Percentiles rank a stretch among this genome's conserved stretches.
These are phyloP conservation scores for Calonectria montana DNA, from an alignment of 2,329 filamentous ascomycete species.

Conservation along the genomic window DNA sequence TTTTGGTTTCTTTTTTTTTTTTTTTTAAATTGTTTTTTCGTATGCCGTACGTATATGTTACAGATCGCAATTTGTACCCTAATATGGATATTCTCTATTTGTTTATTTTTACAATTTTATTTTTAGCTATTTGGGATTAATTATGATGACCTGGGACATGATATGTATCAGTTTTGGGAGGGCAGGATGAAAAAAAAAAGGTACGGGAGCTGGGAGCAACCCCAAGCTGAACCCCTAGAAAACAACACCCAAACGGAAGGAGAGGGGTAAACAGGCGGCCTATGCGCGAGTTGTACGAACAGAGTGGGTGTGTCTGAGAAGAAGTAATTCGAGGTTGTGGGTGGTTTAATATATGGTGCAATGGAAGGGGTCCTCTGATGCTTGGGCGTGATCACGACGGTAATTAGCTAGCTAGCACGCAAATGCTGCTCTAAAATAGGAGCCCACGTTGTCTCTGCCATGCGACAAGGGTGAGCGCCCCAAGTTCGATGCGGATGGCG, in stretches of 20 bases:
- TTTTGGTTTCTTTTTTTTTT: not conserved
- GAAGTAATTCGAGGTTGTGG: not conserved
- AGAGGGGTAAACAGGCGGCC: not conserved
- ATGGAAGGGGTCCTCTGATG: not conserved
- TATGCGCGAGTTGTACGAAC: constrained; percentile 3
- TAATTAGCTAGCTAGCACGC: not conserved
- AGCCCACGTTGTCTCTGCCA: constrained; percentile 2
- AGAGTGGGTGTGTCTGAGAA: not conserved
- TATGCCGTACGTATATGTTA: not conserved
- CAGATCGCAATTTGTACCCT: not conserved
- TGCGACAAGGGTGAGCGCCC: constrained; percentile 4
- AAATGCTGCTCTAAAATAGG: not conserved
- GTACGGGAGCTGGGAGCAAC: too few species aligned
- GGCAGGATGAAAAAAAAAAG: not conserved
- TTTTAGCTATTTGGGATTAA: not conserved
- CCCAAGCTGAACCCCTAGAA: not conserved
- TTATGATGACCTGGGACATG: not conserved
- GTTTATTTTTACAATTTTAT: not conserved
- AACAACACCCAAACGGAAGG: not conserved
- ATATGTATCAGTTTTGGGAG: not conserved
- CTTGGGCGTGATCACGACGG: not conserved
- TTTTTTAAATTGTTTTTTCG: not conserved
- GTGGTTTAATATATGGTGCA: not conserved
- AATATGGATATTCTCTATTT: not conserved
- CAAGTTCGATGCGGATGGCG: constrained; percentile 25